phyloP scores from a whole-genome alignment of 2,329 filamentous ascomycete species.

The Trichoderma sp. region DNA sequence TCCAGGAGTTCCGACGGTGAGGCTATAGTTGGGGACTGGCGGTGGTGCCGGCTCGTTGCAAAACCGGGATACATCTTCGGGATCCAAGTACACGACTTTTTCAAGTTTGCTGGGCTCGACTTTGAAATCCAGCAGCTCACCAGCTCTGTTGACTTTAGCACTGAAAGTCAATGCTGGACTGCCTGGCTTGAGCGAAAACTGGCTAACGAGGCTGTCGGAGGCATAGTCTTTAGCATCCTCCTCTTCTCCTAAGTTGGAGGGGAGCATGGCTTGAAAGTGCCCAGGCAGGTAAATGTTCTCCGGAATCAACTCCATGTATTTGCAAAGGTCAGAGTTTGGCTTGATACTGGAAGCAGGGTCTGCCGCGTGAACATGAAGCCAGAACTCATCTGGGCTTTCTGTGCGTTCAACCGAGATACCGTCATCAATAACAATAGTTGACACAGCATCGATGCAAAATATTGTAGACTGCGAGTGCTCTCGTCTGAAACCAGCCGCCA shows the following conservation, averaged over 20 bases:
- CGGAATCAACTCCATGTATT: constrained; percentile 59
- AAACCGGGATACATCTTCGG: constrained; percentile 46
- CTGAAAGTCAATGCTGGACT: constrained; percentile 62
- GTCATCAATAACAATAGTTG: constrained; percentile 73
- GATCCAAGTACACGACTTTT: constrained; percentile 58
- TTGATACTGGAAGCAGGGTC: constrained; percentile 71
- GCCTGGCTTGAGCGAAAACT: constrained; percentile 54
- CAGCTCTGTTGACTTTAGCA: constrained; percentile 52
- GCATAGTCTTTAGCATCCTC: constrained; percentile 31
- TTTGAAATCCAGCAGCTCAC: constrained; percentile 53
- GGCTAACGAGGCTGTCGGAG: constrained; percentile 43
- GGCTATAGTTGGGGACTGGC: constrained; percentile 26
- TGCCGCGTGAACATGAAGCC: constrained; percentile 76
- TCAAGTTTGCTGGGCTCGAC: constrained; percentile 54
- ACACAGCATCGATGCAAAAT: constrained; percentile 69
- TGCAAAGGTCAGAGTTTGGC: constrained; percentile 56
- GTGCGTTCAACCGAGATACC: constrained; percentile 69
- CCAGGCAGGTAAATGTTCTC: constrained; percentile 61
- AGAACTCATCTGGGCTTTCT: constrained; percentile 54
- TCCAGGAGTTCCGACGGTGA: constrained; percentile 32
- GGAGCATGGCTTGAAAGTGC: constrained; percentile 58
- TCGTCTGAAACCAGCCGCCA: constrained; percentile 51
- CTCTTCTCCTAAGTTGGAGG: constrained; percentile 34
- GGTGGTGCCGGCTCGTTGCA: constrained; percentile 38
- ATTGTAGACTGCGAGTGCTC: constrained; percentile 59